These are phyloP conservation scores for Pistacia integerrima DNA, from an alignment of 345 rosid species.

Conservation along the genomic window DNA sequence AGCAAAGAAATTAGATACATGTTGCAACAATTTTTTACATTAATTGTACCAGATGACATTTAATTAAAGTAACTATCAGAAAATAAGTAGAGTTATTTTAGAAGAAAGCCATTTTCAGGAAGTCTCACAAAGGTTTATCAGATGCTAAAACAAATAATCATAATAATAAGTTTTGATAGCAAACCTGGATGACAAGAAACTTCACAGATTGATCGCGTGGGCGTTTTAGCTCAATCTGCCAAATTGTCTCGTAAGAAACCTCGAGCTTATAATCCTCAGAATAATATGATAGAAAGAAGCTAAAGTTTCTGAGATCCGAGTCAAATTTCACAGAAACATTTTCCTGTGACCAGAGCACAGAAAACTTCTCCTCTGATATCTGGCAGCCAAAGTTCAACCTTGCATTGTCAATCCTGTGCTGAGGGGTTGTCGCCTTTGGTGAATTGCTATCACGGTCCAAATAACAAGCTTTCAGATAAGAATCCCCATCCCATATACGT, in stretches of 20 bases:
- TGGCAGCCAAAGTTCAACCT: conserved; percentile 47
- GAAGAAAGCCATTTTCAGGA: not conserved
- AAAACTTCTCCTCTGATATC: conserved; percentile 28
- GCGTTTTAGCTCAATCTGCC: conserved; percentile 38
- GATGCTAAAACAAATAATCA: not conserved
- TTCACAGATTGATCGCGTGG: conserved; percentile 13
- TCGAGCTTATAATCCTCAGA: conserved; percentile 40
- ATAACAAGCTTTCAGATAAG: conserved; percentile 28
- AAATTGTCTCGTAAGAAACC: conserved; percentile 45
- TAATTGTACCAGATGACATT: too few relatives aligned
- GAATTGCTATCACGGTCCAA: conserved; percentile 26
- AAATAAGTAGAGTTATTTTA: too few relatives aligned
- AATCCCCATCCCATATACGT: conserved; percentile 17
- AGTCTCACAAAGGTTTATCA: too few relatives aligned
- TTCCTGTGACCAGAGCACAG: conserved; percentile 31
- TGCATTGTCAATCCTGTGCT: conserved; percentile 21
- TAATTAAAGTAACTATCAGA: too few relatives aligned
- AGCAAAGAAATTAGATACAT: too few relatives aligned
- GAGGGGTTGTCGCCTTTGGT: conserved; percentile 27
- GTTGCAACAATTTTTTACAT: too few relatives aligned
- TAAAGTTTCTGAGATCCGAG: conserved; percentile 26
- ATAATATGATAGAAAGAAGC: conserved; percentile 26
- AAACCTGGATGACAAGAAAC: conserved; percentile 50
- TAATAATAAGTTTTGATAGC: not conserved
- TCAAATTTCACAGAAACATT: conserved; percentile 37